Base-by-base conservation (phyloP, 768 basidiomycete genomes). In the Daedaleopsis sinensis region DNA sequence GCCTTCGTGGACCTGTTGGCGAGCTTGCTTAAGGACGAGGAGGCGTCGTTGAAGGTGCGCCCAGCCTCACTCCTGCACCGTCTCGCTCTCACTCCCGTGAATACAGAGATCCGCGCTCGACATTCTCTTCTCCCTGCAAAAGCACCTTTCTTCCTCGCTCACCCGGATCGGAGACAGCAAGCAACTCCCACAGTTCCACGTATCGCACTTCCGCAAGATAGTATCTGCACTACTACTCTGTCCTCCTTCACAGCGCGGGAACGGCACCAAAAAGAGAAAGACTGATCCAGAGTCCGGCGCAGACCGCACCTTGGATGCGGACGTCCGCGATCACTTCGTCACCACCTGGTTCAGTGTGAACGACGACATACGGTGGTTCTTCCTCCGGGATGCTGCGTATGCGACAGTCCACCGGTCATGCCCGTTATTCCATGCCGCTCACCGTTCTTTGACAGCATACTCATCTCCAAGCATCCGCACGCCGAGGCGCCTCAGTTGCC, bases 361-460 rank as follows among this genome's bases (percentile, higher is more conserved):
- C 70, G 90, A 93, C 68, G 94, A 96, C 68, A 77, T 96, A 36
- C 84, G 94, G 60, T 96, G 91, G 91, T 92, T 90, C 77, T 94
- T 94, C 77, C 80, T 96, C 37, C 83, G 89, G 46, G 91, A 94
- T 68, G 80, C 90, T 57, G 83, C 80, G 93, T 90, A 73, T 60
- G 83, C 77, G 7, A 52, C 37, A 19, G 23, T 55, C n/a, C 11
- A 4, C 23, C 35, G 50, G 19, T 24, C 12, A 57, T 38, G 61
- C 51, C 47, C 23, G 61, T 10, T 58, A 23, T 49, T 52, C 11
- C 21, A 27, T 42, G 18, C 11, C 18, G 38, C 47, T 58, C 19
- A 23, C 39, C 15, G 42, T 35, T 55, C 23, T 39, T n/a, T 46
- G 58, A 18, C 59, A 67, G 62, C 77, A 76, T 24, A 72, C 74